phyloP scores from a whole-genome alignment of 2,329 filamentous ascomycete species.

The Westerdykella aurantiaca region DNA sequence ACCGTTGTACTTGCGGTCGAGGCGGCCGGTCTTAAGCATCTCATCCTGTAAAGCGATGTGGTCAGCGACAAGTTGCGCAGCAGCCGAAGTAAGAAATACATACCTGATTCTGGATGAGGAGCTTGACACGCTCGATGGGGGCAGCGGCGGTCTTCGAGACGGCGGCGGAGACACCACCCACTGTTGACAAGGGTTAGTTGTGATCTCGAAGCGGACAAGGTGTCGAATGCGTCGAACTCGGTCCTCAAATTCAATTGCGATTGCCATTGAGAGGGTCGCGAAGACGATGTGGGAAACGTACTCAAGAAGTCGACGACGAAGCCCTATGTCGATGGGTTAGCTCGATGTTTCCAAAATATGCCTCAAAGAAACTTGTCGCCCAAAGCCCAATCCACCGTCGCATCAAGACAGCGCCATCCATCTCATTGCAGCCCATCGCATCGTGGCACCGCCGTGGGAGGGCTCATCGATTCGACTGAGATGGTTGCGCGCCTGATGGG shows the following conservation, averaged over 20 bases:
- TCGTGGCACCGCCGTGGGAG: conserved; percentile 12
- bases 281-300: conserved; percentile 53
- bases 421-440: conserved; percentile 13
- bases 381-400: conserved; percentile 10
- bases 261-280: conserved; percentile 13
- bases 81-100: conserved; percentile 39
- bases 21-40: conserved; percentile 98
- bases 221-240: conserved; percentile 7
- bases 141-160: conserved; percentile 99
- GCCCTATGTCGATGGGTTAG: conserved; percentile 52
- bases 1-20: conserved; percentile 92
- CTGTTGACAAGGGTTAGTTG: conserved; percentile 52
- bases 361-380: conserved; percentile 12
- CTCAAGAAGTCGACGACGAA: conserved; percentile 99
- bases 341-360: conserved; percentile 14
- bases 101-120: conserved; percentile 99
- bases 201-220: conserved; percentile 9
- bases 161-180: conserved; percentile 99
- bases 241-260: conserved; percentile 18
- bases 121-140: conserved; percentile 99
- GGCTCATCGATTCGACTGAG: conserved; percentile 25
- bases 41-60: conserved; percentile 66
- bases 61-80: conserved; percentile 14
- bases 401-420: conserved; percentile 14
- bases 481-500: conserved; percentile 12